Evolutionary conservation across 1,284 basidiomycete species (phyloP), one percentile per base, ranked within the genome.

Genomic region (Ceratobasidium sp.): DNA sequence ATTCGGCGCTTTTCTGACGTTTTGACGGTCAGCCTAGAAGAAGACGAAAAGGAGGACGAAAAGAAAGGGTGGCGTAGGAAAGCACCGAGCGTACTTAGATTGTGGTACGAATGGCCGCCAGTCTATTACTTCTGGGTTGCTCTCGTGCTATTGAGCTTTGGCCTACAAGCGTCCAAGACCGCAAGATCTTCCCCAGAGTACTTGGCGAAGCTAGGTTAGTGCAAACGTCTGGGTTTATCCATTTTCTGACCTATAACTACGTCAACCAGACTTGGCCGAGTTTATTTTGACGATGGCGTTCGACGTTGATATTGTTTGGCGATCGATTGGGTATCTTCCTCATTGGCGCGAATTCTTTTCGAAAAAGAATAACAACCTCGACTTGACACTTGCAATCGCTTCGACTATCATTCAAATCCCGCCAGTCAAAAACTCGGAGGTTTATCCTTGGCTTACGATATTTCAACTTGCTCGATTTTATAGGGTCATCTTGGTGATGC

Each of bases 401-500:
- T 93, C 92, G 6, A 92, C 88, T 54, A 87, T 98, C 82, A 96
- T 98, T 48, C 95, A 98, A 84, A 93, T 98, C 56, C 97, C 97
- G 0, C 87, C 83, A 13, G 93, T 99, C 52, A 88, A 89, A 71
- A 80, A 89, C 42, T 92, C 93, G 6, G 78, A 80, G 2, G 88
- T 92, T 2, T 98, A 98, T 82, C 90, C 92, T 0, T 99, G 97
- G 97, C 89, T 99, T 80, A 98, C 96, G 1, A 90, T 94, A 56
- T 95, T 99, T 82, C 95, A 97, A 83, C 87, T 99, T 6, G 88
- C 90, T 79, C 89, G 97, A 80, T 99, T 98, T 87, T 99, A 99
- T 84, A 89, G 97, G 1, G 95, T 99, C 46, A 97, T 99, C 82
- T 84, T 98, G 59, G 93, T 92, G 61, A 90, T 97, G 17, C 96